A percentile compares a stretch with the other conserved stretches of the same genome.
These are phyloP conservation scores for Liquidambar formosana DNA, from an alignment of 164 flowering plant genomes.

Conservation along the genomic window DNA sequence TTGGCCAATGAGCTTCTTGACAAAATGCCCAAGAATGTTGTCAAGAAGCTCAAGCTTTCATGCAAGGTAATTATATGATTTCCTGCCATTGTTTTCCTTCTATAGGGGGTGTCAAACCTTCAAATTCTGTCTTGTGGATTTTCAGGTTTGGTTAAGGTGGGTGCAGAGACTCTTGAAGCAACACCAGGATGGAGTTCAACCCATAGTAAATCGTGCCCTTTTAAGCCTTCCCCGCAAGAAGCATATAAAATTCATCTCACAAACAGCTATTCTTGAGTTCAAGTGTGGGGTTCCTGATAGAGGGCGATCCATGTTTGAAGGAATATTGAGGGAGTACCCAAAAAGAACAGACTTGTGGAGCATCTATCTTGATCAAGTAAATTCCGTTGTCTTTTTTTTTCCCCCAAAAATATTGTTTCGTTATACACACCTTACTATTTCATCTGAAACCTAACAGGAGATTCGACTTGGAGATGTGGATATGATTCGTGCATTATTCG, in stretches of 20 bases:
- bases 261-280: slow-evolving; percentile 78
- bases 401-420: too few species aligned
- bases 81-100: not conserved
- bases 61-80: slow-evolving; percentile 56
- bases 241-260: slow-evolving; percentile 78
- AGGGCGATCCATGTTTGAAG: slow-evolving; percentile 86
- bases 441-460: slow-evolving; percentile 48
- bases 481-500: slow-evolving; percentile 72
- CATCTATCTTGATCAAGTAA: slow-evolving; percentile 86
- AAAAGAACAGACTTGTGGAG: slow-evolving; percentile 95
- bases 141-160: slow-evolving; percentile 79
- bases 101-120: not conserved
- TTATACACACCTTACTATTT: too few species aligned
- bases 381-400: not conserved
- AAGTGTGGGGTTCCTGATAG: slow-evolving; percentile 81
- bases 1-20: slow-evolving; percentile 75
- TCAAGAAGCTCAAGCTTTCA: slow-evolving; percentile 78
- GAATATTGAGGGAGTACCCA: slow-evolving; percentile 76
- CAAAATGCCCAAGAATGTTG: slow-evolving; percentile 75
- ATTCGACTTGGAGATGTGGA: slow-evolving; percentile 73
- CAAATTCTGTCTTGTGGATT: not conserved
- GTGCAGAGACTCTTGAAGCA: slow-evolving; percentile 52
- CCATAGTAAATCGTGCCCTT: slow-evolving; percentile 62
- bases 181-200: slow-evolving; percentile 56
- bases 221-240: slow-evolving; percentile 66